A percentile compares a stretch with the other conserved stretches of the same genome.
Conservation (phyloP, 495 filamentous ascomycete species). For the Penicillium bialowiezense region DNA sequence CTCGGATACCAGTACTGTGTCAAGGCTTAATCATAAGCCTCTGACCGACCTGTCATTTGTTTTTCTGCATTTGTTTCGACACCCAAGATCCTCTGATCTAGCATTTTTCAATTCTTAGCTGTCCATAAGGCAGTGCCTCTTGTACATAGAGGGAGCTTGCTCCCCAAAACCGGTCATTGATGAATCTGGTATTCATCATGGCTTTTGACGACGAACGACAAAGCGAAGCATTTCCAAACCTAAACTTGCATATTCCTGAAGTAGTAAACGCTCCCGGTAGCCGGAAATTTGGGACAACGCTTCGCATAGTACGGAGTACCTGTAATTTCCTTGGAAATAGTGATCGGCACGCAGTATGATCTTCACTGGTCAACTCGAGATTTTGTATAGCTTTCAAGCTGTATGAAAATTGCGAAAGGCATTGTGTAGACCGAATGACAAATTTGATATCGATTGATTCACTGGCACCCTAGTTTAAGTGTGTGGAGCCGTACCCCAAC, state of each 20-base stretch:
- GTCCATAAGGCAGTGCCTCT: slow-evolving; percentile 8
- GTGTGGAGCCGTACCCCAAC: too few species aligned
- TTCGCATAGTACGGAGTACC: too few species aligned
- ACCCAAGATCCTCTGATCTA: background rate
- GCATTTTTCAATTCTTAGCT: slow-evolving; percentile 1
- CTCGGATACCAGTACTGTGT: slow-evolving; percentile 41
- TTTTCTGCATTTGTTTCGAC: background rate
- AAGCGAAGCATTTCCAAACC: background rate
- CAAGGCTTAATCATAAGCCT: slow-evolving; percentile 13
- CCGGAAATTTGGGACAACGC: too few species aligned
- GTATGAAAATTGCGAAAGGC: too few species aligned
- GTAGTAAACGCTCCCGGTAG: too few species aligned
- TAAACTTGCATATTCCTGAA: background rate
- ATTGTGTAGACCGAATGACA: too few species aligned
- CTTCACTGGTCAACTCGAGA: too few species aligned
- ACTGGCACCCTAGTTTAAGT: too few species aligned
- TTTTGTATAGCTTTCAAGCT: too few species aligned
- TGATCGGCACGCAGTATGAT: too few species aligned
- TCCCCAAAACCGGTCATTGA: slow-evolving; percentile 1
- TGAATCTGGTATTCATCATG: background rate
- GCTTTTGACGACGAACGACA: slow-evolving; percentile 7
- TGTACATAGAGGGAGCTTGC: slow-evolving; percentile 9
- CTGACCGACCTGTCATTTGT: background rate
- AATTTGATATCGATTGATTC: too few species aligned
- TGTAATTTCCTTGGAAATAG: too few species aligned